Evolutionary conservation across 306 rosid genomes (phyloP).

Genomic region (Castanospermum australe): DNA sequence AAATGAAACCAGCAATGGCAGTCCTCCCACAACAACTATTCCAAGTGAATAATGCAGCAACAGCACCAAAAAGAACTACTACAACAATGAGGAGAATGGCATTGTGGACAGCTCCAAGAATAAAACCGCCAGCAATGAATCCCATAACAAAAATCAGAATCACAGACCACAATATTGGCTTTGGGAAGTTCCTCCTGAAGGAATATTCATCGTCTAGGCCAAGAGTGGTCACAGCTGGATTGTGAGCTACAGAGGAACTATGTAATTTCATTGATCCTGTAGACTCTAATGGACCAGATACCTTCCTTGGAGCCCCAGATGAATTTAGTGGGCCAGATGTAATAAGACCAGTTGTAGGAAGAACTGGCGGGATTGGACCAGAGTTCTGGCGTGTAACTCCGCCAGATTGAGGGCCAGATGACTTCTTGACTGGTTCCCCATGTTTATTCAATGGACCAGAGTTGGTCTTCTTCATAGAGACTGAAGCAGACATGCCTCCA

Average conservation of each 20-base stretch:
- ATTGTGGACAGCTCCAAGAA: constrained; percentile 96
- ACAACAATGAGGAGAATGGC: constrained; percentile 88
- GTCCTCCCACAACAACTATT: constrained; percentile 91
- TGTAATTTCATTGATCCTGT: constrained; percentile 79
- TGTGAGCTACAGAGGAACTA: constrained; percentile 51
- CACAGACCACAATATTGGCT: constrained; percentile 92
- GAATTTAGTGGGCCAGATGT: constrained; percentile 95
- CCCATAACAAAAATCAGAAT: constrained; percentile 96
- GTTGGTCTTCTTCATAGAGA: constrained; percentile 79
- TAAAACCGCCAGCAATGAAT: constrained; percentile 96
- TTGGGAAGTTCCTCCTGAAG: constrained; percentile 86
- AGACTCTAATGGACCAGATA: constrained; percentile 87
- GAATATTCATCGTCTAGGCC: constrained; percentile 80
- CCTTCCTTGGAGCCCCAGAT: constrained; percentile 98
- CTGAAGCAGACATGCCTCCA: constrained; percentile 73
- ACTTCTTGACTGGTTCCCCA: constrained; percentile 93
- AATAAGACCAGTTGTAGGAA: constrained; percentile 92
- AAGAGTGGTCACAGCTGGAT: constrained; percentile 84
- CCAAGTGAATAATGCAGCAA: constrained; percentile 85
- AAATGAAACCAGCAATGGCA: constrained; percentile 74
- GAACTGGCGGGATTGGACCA: constrained; percentile 92
- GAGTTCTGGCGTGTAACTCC: constrained; percentile 95
- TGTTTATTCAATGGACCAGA: constrained; percentile 97
- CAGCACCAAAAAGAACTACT: constrained; percentile 70
- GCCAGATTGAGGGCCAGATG: constrained; percentile 99